Conservation (phyloP, 352 stramenopile genomes). For the Globisporangium abappressorium region DNA sequence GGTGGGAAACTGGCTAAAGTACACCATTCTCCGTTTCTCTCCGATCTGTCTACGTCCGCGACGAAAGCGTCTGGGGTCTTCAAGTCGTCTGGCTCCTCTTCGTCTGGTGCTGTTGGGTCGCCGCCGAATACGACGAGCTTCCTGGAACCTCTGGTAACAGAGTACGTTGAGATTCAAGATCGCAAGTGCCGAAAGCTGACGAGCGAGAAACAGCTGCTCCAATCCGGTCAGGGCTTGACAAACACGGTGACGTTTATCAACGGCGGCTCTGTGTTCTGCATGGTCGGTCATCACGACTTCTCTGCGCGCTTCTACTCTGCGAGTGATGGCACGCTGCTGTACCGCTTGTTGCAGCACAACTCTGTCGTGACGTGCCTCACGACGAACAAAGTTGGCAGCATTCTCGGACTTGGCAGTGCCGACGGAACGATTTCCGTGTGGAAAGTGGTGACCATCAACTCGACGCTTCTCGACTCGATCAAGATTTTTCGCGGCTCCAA, state of each 20-base stretch:
- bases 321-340: constrained; percentile 63
- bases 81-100: constrained; percentile 19
- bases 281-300: constrained; percentile 70
- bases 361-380: constrained; percentile 64
- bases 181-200: constrained; percentile 62
- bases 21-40: constrained; percentile 48
- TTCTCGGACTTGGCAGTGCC: constrained; percentile 52
- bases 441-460: constrained; percentile 65
- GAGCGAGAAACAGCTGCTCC: constrained; percentile 38
- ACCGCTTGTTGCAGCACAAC: constrained; percentile 71
- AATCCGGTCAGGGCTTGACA: constrained; percentile 13
- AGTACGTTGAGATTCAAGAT: constrained; percentile 65
- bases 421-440: constrained; percentile 82
- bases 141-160: constrained; percentile 21
- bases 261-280: constrained; percentile 51
- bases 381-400: constrained; percentile 39
- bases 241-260: constrained; percentile 51
- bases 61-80: constrained; percentile 44
- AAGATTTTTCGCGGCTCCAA: constrained; percentile 72
- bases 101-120: constrained; percentile 1
- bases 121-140: constrained; percentile 6
- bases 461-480: constrained; percentile 68
- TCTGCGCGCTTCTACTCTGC: constrained; percentile 75
- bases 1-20: constrained; percentile 48
- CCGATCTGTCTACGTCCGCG: constrained; percentile 37